Percentiles rank a stretch among this genome's conserved stretches.
Conservation (phyloP, 1,284 basidiomycete genomes). For the Cutaneotrichosporon sp. region DNA sequence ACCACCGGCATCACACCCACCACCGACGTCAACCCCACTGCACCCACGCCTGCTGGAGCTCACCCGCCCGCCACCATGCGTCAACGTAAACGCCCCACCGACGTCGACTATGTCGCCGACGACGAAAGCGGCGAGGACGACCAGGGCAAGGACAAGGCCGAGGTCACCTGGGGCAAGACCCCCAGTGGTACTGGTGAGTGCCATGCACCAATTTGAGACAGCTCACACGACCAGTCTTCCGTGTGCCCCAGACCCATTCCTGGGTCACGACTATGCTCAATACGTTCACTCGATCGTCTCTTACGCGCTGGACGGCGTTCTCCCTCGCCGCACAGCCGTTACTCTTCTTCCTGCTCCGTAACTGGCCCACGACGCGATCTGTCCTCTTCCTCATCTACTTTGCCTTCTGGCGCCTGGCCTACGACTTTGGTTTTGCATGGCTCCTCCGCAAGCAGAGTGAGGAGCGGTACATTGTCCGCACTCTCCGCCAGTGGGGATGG, state of each 20-base stretch:
- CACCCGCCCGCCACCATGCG: not conserved
- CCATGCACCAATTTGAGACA: not conserved
- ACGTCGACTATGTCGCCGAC: conserved; percentile 15
- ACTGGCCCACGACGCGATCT: conserved; percentile 50
- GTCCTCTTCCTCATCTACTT: conserved; percentile 56
- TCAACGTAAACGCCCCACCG: not conserved
- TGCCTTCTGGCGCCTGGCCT: conserved; percentile 85
- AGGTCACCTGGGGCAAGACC: conserved; percentile 82
- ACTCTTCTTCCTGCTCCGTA: conserved; percentile 66
- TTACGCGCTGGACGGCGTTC: conserved; percentile 80
- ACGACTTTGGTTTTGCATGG: conserved; percentile 91
- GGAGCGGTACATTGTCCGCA: conserved; percentile 82
- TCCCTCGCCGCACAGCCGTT: conserved; percentile 72
- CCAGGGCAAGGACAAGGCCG: conserved; percentile 31
- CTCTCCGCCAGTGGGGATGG: conserved; percentile 77
- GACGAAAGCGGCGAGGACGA: conserved; percentile 17
- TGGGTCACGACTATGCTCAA: conserved; percentile 86
- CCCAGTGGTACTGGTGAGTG: conserved; percentile 67
- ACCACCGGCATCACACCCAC: too few relatives aligned
- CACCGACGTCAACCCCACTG: too few relatives aligned
- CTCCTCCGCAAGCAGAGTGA: conserved; percentile 91
- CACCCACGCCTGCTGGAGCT: not conserved
- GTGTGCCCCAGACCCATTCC: conserved; percentile 91
- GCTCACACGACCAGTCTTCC: conserved; percentile 63
- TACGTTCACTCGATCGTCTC: conserved; percentile 82